Evolutionary conservation across 345 rosid species (phyloP).

Genomic region (Eucalyptus sp.): DNA sequence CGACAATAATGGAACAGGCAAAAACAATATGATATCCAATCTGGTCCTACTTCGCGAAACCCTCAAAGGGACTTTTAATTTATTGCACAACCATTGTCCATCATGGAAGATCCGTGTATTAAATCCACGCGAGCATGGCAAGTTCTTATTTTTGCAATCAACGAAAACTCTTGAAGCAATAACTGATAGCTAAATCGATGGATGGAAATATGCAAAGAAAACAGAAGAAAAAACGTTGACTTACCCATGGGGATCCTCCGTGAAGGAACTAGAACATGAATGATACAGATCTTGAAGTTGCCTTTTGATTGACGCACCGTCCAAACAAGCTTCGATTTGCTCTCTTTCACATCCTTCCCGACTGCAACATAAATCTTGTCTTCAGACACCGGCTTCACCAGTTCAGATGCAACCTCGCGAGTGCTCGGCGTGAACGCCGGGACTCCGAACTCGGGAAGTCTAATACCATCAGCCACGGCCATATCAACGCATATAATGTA

Average conservation of each 20-base stretch:
- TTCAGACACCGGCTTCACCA: slow-evolving; percentile 29
- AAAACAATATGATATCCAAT: neutral
- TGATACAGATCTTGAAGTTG: slow-evolving; percentile 2
- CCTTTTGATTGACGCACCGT: slow-evolving; percentile 64
- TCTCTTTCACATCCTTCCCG: slow-evolving; percentile 38
- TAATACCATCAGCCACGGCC: neutral
- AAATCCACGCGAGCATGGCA: neutral
- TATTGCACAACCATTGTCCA: neutral
- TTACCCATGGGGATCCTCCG: neutral
- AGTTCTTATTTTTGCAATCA: neutral
- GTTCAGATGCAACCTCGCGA: slow-evolving; percentile 15
- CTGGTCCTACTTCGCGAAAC: neutral
- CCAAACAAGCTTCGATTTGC: slow-evolving; percentile 45
- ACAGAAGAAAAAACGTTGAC: neutral
- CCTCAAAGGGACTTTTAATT: neutral
- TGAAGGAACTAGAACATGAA: neutral
- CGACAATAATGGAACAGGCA: neutral
- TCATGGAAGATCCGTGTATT: neutral
- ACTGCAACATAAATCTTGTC: slow-evolving; percentile 68
- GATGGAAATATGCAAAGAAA: neutral
- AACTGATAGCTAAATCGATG: neutral
- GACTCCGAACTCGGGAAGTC: slow-evolving; percentile 10
- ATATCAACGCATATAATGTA: neutral
- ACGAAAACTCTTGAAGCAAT: neutral
- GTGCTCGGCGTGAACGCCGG: slow-evolving; percentile 16